Conservation (phyloP, 331 rosid species). For the Malus hybrid region DNA sequence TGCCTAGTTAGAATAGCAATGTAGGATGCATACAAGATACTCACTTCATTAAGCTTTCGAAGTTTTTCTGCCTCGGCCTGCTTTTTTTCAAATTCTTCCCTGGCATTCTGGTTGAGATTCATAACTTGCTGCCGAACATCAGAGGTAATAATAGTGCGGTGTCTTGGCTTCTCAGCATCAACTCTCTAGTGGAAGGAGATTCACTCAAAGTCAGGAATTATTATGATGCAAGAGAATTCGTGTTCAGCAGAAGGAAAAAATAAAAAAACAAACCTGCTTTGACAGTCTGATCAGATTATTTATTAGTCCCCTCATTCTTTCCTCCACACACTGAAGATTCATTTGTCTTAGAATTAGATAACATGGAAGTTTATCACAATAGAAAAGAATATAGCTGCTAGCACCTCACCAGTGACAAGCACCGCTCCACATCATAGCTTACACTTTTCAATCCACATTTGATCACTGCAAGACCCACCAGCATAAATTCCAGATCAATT, state of each 20-base stretch:
- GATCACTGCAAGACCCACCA: constrained; percentile 45
- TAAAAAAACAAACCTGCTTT: constrained; percentile 54
- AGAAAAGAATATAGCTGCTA: constrained; percentile 9
- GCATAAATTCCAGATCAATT: constrained; percentile 16
- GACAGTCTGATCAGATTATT: constrained; percentile 80
- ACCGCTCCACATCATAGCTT: constrained; percentile 70
- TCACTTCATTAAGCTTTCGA: constrained; percentile 61
- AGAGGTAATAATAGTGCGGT: constrained; percentile 54
- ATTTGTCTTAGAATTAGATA: constrained; percentile 16
- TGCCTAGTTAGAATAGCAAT: background rate
- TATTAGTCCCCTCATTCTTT: constrained; percentile 82
- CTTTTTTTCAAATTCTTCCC: constrained; percentile 87
- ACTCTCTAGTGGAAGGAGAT: constrained; percentile 49
- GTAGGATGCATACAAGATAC: constrained; percentile 19
- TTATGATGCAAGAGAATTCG: background rate
- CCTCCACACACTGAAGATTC: constrained; percentile 79
- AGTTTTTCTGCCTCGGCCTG: constrained; percentile 79
- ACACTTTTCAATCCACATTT: constrained; percentile 67
- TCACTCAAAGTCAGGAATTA: constrained; percentile 18
- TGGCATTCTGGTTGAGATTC: constrained; percentile 61
- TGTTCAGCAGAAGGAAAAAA: background rate
- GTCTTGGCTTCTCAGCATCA: constrained; percentile 72
- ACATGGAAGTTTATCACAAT: constrained; percentile 13
- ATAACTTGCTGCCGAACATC: constrained; percentile 67
- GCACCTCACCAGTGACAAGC: constrained; percentile 89